Percentiles rank a stretch among this genome's conserved stretches.
phyloP scores from a whole-genome alignment of 2,329 filamentous ascomycete species.

The Hypoxylon sp. region DNA sequence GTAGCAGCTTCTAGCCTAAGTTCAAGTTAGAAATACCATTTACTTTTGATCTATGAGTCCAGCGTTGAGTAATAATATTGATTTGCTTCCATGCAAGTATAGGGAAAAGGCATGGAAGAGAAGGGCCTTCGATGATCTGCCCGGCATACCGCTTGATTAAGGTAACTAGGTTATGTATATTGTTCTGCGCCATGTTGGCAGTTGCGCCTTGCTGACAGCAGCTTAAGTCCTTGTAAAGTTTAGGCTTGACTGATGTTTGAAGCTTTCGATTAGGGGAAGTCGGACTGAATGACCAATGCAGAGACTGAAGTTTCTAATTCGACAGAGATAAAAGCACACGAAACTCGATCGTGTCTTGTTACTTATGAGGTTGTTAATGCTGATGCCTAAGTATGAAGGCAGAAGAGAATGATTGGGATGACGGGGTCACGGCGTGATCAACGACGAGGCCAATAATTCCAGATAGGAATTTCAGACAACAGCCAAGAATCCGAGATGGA shows the following conservation, averaged over 20 bases:
- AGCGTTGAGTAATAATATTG: neutral
- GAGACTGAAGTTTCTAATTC: conserved; percentile 5
- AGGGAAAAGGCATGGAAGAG: neutral
- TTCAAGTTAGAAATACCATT: conserved; percentile 59
- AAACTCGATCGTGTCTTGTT: neutral
- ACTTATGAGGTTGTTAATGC: conserved; percentile 32
- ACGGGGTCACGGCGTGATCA: conserved; percentile 21
- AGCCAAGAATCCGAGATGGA: conserved; percentile 29
- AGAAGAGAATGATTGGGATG: conserved; percentile 17
- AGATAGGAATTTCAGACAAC: conserved; percentile 35
- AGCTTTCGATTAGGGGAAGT: conserved; percentile 30
- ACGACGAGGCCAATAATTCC: conserved; percentile 27
- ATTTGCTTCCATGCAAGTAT: neutral
- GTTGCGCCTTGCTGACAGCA: conserved; percentile 21
- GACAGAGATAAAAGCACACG: conserved; percentile 8
- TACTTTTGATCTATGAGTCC: neutral
- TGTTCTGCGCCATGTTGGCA: conserved; percentile 75
- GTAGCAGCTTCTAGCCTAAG: conserved; percentile 95
- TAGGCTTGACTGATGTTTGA: conserved; percentile 20
- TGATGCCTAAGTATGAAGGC: conserved; percentile 34
- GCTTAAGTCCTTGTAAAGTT: conserved; percentile 6
- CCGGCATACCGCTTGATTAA: conserved; percentile 92
- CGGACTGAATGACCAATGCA: conserved; percentile 5
- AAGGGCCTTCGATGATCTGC: conserved; percentile 20
- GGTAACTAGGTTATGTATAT: conserved; percentile 97